These are phyloP conservation scores for Pseudogymnoascus sp. DNA, from an alignment of 2,329 filamentous ascomycete genomes.

Conservation along the genomic window DNA sequence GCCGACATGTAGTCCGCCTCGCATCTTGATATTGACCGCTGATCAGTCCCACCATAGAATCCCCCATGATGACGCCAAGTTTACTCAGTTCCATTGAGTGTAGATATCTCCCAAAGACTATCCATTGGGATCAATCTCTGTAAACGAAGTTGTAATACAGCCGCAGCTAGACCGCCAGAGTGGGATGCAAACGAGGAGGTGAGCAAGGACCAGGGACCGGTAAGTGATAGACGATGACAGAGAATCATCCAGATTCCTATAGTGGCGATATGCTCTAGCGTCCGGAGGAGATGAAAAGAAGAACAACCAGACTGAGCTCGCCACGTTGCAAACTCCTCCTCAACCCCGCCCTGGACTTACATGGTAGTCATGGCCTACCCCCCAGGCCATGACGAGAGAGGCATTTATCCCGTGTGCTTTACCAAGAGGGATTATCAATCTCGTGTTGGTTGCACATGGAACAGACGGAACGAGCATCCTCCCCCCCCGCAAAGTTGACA, in stretches of 20 bases:
- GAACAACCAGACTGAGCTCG: conserved; percentile 4
- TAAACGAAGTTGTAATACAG: not conserved
- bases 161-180: not conserved
- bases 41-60: not conserved
- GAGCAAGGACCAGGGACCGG: not conserved
- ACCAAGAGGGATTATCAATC: conserved; percentile 6
- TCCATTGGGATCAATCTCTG: not conserved
- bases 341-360: not conserved
- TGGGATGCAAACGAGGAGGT: not conserved
- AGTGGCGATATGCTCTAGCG: conserved; percentile 4
- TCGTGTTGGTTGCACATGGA: conserved; percentile 5
- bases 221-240: conserved; percentile 1
- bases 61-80: not conserved
- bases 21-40: not conserved
- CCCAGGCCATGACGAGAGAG: not conserved
- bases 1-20: conserved; percentile 1
- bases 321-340: conserved; percentile 1
- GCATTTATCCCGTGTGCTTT: conserved; percentile 6
- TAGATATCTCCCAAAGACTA: not conserved
- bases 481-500: not conserved
- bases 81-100: not conserved
- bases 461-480: not conserved
- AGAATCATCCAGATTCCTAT: conserved; percentile 4
- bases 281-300: not conserved
- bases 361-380: not conserved